phyloP scores from a whole-genome alignment of 2,329 filamentous ascomycete genomes.

The Cordyceps javanica region DNA sequence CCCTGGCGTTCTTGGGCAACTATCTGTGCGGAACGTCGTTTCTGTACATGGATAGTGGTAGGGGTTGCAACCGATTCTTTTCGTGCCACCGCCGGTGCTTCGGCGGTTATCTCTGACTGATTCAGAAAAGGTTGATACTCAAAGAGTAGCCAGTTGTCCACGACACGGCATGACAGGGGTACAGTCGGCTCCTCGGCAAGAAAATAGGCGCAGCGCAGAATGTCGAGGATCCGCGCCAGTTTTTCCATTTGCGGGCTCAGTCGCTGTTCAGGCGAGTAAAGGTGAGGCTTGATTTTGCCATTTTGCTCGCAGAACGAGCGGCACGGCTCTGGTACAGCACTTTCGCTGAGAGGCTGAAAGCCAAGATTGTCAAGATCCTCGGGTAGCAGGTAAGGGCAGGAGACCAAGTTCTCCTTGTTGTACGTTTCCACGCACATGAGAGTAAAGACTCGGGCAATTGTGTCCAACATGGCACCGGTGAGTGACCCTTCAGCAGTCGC shows the following conservation, averaged over 20 bases:
- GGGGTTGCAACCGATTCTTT: background rate
- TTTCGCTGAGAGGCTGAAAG: constrained; percentile 35
- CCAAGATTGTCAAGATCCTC: constrained; percentile 46
- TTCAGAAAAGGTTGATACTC: constrained; percentile 21
- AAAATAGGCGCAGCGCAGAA: constrained; percentile 42
- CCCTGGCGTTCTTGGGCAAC: background rate
- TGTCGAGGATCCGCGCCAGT: constrained; percentile 42
- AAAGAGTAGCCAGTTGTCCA: constrained; percentile 26
- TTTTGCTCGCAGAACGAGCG: constrained; percentile 30
- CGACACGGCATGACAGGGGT: constrained; percentile 29
- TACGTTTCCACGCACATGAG: constrained; percentile 41
- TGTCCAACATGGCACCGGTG: constrained; percentile 40
- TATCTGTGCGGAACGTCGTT: background rate
- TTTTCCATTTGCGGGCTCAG: constrained; percentile 30
- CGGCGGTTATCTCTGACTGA: background rate
- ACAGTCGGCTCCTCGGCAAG: constrained; percentile 35
- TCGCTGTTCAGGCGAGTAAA: constrained; percentile 26
- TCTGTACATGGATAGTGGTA: background rate
- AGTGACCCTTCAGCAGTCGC: constrained; percentile 34
- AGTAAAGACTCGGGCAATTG: constrained; percentile 41
- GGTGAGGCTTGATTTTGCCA: constrained; percentile 34
- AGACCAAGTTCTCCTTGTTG: constrained; percentile 29
- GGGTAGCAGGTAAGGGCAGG: constrained; percentile 42
- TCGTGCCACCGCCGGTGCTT: background rate
- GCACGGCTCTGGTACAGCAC: constrained; percentile 33